phyloP scores from a whole-genome alignment of 768 basidiomycete species.

The Suillus subalutaceus region DNA sequence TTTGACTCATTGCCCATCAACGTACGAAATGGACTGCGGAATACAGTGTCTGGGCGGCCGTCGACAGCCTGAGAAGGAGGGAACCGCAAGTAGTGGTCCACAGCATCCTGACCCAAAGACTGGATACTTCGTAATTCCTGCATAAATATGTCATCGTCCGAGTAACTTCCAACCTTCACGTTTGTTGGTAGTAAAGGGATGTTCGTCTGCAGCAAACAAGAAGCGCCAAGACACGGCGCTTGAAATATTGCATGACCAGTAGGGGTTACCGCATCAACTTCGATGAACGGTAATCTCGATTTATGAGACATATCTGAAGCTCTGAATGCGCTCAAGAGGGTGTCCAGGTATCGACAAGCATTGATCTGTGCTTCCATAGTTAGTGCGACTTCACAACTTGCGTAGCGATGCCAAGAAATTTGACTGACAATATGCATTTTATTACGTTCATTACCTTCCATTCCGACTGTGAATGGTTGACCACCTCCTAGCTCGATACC shows the following conservation, averaged over 20 bases:
- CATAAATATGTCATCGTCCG: slow-evolving; percentile 44
- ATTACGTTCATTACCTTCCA: slow-evolving; percentile 61
- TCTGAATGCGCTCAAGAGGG: slow-evolving; percentile 21
- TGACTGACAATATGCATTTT: slow-evolving; percentile 57
- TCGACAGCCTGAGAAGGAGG: slow-evolving; percentile 62
- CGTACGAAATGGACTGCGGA: slow-evolving; percentile 52
- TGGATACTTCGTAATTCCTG: slow-evolving; percentile 40
- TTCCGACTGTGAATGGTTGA: slow-evolving; percentile 62
- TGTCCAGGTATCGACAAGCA: slow-evolving; percentile 49
- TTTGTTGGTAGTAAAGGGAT: slow-evolving; percentile 46
- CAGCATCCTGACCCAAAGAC: slow-evolving; percentile 37
- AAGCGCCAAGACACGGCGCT: slow-evolving; percentile 45
- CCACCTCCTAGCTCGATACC: slow-evolving; percentile 63
- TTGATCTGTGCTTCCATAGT: slow-evolving; percentile 36
- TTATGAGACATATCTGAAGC: not conserved
- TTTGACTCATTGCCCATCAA: slow-evolving; percentile 14
- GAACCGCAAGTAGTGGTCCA: slow-evolving; percentile 43
- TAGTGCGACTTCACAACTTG: slow-evolving; percentile 5
- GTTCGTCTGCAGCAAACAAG: slow-evolving; percentile 56
- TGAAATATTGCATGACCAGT: slow-evolving; percentile 15
- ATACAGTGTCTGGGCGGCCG: slow-evolving; percentile 48
- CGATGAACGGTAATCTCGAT: not conserved
- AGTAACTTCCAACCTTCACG: slow-evolving; percentile 22
- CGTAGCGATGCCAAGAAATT: not conserved
- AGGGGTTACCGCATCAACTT: not conserved